Percentiles rank a stretch among this genome's conserved stretches.
Evolutionary conservation across 2,329 filamentous ascomycete genomes (phyloP).

Genomic region (Macroventuria anomochaeta): DNA sequence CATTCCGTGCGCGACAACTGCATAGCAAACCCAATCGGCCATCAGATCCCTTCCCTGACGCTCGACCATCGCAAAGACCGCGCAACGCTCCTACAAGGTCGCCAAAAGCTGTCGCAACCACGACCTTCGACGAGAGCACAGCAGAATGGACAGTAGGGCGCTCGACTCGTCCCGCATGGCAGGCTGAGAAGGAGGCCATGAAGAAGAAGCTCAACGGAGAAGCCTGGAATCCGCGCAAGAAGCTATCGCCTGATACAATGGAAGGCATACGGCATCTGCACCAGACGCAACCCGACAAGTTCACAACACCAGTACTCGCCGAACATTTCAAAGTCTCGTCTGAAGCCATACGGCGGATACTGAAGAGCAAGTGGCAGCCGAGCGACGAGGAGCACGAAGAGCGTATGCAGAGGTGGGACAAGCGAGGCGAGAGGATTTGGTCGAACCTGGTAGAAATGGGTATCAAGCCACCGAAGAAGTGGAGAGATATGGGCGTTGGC

Average conservation of each 20-base stretch:
- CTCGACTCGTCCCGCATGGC: conserved; percentile 65
- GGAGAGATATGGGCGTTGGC: conserved; percentile 56
- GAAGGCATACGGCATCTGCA: conserved; percentile 88
- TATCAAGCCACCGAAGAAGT: conserved; percentile 62
- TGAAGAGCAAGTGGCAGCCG: conserved; percentile 79
- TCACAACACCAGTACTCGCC: conserved; percentile 76
- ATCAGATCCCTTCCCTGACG: conserved; percentile 7
- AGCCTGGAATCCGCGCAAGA: conserved; percentile 82
- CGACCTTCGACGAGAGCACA: conserved; percentile 9
- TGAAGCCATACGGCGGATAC: conserved; percentile 85
- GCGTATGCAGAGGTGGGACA: conserved; percentile 55
- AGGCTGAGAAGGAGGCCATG: conserved; percentile 75
- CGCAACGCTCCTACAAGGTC: conserved; percentile 1
- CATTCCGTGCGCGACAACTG: conserved; percentile 8
- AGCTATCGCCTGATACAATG: conserved; percentile 87
- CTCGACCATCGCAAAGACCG: neutral
- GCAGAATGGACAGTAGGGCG: conserved; percentile 13
- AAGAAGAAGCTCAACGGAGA: conserved; percentile 77
- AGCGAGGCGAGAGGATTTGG: conserved; percentile 58
- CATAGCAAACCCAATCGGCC: conserved; percentile 5
- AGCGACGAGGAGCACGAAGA: conserved; percentile 55
- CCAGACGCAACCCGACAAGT: conserved; percentile 75
- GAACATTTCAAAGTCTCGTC: conserved; percentile 83
- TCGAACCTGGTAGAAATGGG: conserved; percentile 57
- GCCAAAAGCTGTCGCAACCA: conserved; percentile 13